These are phyloP conservation scores for Hepatocystis sp. DNA, from an alignment of 169 alveolate species.

Conservation along the genomic window DNA sequence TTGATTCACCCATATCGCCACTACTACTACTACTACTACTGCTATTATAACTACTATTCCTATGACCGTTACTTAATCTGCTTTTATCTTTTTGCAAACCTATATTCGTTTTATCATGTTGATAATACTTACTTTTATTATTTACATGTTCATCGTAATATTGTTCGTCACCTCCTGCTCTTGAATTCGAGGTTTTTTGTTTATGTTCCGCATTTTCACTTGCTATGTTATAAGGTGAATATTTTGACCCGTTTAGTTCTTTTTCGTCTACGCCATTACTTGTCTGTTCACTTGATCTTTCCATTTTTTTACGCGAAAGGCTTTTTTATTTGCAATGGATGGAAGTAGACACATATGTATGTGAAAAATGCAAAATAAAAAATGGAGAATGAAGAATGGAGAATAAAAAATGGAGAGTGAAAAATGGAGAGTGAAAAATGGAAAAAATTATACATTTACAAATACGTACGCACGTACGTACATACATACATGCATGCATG, in stretches of 20 bases:
- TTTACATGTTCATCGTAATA: background rate
- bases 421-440: background rate
- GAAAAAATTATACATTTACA: background rate
- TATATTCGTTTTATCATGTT: background rate
- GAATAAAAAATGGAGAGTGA: background rate
- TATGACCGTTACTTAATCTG: background rate
- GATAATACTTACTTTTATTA: background rate
- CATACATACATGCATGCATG: background rate
- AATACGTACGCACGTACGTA: background rate
- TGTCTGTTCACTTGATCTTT: no score
- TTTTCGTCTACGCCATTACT: no score
- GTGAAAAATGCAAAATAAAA: background rate
- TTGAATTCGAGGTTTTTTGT: no score
- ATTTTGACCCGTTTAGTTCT: no score
- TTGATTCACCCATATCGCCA: background rate
- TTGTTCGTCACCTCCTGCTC: no score
- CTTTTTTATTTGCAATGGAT: background rate
- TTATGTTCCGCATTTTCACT: no score
- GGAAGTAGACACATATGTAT: background rate
- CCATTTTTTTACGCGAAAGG: background rate
- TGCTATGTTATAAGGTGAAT: no score
- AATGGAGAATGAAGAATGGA: background rate
- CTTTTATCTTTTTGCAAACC: background rate
- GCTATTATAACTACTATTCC: background rate
- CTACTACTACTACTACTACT: background rate